Evolutionary conservation across 2,329 filamentous ascomycete species (phyloP), one percentile per base, ranked within the genome.

Genomic region (Gaeumannomyces tritici): DNA sequence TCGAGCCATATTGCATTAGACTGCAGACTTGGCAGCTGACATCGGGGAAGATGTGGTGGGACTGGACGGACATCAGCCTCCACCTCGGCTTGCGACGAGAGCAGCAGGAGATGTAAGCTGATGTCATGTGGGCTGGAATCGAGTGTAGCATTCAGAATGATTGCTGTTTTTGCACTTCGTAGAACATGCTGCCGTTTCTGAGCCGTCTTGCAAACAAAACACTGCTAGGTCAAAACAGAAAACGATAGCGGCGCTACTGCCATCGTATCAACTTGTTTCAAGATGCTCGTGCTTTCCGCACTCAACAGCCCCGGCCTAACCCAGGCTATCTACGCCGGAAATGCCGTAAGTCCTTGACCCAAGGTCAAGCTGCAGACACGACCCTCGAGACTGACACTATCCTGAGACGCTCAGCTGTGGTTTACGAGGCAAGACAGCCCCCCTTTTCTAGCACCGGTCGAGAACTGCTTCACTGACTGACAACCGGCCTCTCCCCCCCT

Each of bases 291-390:
- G 59, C n/a, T 55, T 15, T 29, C 51, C 31, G 29, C 27, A n/a
- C 33, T 61, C 21, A 61, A 35, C 33, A 55, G 55, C 26, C 33
- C 55, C 5, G 61, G 60, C 24, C 61, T 63, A 35, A 61, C 65
- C 33, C 64, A 64, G 58, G 65, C 64, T 15, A 57, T 68, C 24
- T 67, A 68, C 56, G 67, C 66, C 29, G 65, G 64, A 26, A 68
- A 68, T 61, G 67, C 66, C 21, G 67, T 68, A 59, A 60, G 66
- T 63, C 12, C 28, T 35, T 9, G 31, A 11, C 11, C 9, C n/a
- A n/a, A 3, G 18, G 4, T 24, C 42, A 18, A 35, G 26, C 12
- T 24, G n/a, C n/a, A 7, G 8, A 15, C 27, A 42, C 12, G 12
- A 4, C 57, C 18, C 31, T 12, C 24, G n/a, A 11, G 42, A n/a